Base-by-base conservation (phyloP, 169 alveolate species). In the Plasmodium blacklocki region DNA sequence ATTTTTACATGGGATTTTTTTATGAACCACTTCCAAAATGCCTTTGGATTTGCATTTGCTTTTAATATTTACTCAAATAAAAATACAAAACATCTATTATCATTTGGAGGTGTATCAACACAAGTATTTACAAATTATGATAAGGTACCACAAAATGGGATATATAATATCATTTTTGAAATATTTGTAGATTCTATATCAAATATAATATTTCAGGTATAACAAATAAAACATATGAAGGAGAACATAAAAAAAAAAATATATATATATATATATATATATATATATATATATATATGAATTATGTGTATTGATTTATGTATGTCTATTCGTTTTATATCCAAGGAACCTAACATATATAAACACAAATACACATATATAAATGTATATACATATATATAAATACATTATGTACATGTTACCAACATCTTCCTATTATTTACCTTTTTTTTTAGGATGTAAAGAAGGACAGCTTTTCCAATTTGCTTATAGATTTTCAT, bases 21-120 rank as follows among this genome's bases (percentile, higher is more conserved):
- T 72, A 56, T 56, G 85, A 68, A 60, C 52, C 60, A 80, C 4
- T 80, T 68, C 21, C 26, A 80, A 9, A 59, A 80, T 6, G 5
- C 56, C 18, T 80, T 80, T 43, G 58, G 11, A 1, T 80, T 80
- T 68, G 54, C 83, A 49, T 68, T 80, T n/a, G 66, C 64, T 8
- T 80, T 68, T 63, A 72, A 56, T 56, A 49, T 80, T 9, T 68
- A 52, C 32, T 68, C 83, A 1, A 52, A 68, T 19, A 56, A 9
- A 56, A 62, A 80, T 56, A 19, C 9, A 19, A 9, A 21, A 54
- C 14, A 12, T 8, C 9, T 68, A 49, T 49, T 80, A 23, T 80
- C 90, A 11, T 67, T 67, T n/a, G 90, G 90, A 3, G 90, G 90
- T 0, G 76, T 80, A 8, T 68, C 73, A 23, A 68, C 85, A 29